These are phyloP conservation scores for Medicago truncatula DNA, from an alignment of 306 rosid genomes.

Conservation along the genomic window DNA sequence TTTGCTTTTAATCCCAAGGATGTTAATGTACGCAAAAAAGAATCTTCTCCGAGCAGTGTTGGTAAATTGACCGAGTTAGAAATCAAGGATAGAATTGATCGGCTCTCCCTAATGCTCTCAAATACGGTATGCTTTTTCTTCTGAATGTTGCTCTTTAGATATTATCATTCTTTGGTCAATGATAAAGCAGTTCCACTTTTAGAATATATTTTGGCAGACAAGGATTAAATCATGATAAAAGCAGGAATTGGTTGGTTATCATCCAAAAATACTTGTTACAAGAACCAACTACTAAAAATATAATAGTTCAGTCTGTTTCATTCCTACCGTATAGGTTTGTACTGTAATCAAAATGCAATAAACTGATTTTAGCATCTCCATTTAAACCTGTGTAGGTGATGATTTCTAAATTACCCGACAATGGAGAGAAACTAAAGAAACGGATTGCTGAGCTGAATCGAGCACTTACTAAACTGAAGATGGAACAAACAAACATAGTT, in stretches of 20 bases:
- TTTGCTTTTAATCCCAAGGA: constrained; percentile 88
- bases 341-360: constrained; percentile 3
- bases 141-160: not conserved
- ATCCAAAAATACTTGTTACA: not conserved
- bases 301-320: not conserved
- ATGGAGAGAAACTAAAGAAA: constrained; percentile 65
- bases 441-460: constrained; percentile 59
- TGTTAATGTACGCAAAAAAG: constrained; percentile 52
- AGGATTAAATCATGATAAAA: not conserved
- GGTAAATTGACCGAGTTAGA: constrained; percentile 65
- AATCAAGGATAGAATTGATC: constrained; percentile 64
- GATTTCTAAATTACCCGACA: constrained; percentile 79
- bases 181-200: not conserved
- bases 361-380: constrained; percentile 15
- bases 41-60: constrained; percentile 54
- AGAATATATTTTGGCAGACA: not conserved
- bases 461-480: constrained; percentile 51
- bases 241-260: not conserved
- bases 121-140: constrained; percentile 59
- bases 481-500: constrained; percentile 41
- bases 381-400: constrained; percentile 55
- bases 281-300: not conserved
- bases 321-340: not conserved
- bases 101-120: constrained; percentile 66
- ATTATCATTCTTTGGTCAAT: not conserved